A percentile compares a stretch with the other conserved stretches of the same genome.
Conservation (phyloP, 345 rosid species). For the Acer campestre region DNA sequence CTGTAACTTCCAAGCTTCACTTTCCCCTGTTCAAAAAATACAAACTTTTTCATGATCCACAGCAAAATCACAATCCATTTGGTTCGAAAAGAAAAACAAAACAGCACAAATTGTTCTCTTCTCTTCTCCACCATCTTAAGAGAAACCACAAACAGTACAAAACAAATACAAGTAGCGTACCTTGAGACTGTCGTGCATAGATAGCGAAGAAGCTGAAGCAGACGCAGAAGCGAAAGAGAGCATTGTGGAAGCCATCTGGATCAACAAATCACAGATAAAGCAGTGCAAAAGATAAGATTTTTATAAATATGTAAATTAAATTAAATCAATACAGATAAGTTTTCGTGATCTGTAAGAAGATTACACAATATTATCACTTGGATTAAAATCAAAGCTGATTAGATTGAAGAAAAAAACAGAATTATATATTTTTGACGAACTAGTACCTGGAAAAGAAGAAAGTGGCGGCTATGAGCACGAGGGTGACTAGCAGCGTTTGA, state of each 20-base stretch:
- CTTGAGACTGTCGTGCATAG: constrained; percentile 57
- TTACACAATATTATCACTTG: not conserved
- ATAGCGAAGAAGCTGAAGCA: constrained; percentile 49
- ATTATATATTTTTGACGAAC: not conserved
- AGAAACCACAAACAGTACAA: constrained; percentile 16
- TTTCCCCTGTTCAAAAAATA: constrained; percentile 46
- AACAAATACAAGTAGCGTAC: constrained; percentile 30
- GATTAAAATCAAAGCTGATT: not conserved
- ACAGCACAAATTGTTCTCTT: not conserved
- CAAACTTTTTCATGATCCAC: not conserved
- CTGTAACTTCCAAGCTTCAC: constrained; percentile 53
- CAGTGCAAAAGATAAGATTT: not conserved
- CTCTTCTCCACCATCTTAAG: constrained; percentile 2
- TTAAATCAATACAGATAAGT: not conserved
- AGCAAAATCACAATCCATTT: not conserved
- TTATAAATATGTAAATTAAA: not conserved
- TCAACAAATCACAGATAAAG: not conserved
- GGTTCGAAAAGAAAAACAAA: not conserved
- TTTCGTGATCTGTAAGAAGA: not conserved
- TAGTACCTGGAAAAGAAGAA: not conserved
- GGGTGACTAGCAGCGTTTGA: not conserved
- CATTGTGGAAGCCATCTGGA: constrained; percentile 69
- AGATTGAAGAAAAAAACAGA: not conserved
- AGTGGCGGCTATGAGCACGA: not conserved
- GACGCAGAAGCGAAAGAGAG: constrained; percentile 55